Conservation (phyloP, 2,329 filamentous ascomycete species). For the Fusarium nodosum region DNA sequence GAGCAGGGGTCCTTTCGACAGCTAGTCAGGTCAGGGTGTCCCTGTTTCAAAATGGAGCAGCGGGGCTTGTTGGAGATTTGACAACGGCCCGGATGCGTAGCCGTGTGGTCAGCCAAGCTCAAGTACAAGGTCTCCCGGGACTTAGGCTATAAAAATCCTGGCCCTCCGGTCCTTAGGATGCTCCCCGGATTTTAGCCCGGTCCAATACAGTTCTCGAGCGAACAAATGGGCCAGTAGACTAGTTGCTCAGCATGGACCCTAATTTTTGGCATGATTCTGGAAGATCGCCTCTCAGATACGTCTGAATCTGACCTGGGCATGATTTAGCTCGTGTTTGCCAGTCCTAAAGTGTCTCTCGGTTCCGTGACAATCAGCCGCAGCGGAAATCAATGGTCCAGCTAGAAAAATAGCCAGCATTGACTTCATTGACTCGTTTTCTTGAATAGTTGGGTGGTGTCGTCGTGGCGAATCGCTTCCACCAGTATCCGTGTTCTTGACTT, state of each 20-base stretch:
- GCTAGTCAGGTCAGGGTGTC: constrained; percentile 26
- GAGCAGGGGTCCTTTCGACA: constrained; percentile 14
- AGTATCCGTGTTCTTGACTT: background rate
- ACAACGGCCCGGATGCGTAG: constrained; percentile 55
- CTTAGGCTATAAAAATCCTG: constrained; percentile 49
- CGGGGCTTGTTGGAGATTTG: constrained; percentile 48
- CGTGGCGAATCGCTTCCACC: constrained; percentile 12
- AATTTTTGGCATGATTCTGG: constrained; percentile 52
- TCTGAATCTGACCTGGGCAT: constrained; percentile 8
- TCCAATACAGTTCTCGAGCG: constrained; percentile 42
- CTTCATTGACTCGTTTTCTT: constrained; percentile 8
- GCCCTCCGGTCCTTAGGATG: constrained; percentile 47
- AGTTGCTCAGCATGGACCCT: constrained; percentile 37
- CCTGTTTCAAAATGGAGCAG: constrained; percentile 38
- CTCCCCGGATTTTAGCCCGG: constrained; percentile 54
- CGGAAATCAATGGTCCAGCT: constrained; percentile 30
- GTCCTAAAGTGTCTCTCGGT: constrained; percentile 30
- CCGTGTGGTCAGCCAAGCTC: constrained; percentile 53
- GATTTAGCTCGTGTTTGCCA: constrained; percentile 35
- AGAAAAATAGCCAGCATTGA: constrained; percentile 10
- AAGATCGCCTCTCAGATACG: constrained; percentile 47
- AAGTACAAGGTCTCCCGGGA: constrained; percentile 48
- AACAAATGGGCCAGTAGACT: constrained; percentile 31
- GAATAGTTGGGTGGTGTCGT: constrained; percentile 15
- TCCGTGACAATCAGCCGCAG: constrained; percentile 31